phyloP scores from a whole-genome alignment of 352 stramenopile species.

The Aphanomyces invadans region DNA sequence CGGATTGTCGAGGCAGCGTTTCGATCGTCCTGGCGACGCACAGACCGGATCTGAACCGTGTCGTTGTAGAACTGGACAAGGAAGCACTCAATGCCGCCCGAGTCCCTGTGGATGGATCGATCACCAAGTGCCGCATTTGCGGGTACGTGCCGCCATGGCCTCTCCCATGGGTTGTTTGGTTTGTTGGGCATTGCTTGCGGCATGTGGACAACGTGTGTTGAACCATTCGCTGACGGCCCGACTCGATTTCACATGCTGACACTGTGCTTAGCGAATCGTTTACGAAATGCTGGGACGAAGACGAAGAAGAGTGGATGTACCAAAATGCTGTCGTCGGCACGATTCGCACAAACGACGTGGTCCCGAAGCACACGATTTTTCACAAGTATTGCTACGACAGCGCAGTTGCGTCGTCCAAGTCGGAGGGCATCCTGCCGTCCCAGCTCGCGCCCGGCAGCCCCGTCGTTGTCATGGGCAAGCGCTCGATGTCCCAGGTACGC shows the following conservation, averaged over 20 bases:
- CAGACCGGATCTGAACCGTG: too few relatives aligned
- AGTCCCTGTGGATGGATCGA: slow-evolving; percentile 70
- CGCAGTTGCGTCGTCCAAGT: slow-evolving; percentile 71
- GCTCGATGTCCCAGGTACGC: background rate
- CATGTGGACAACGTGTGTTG: background rate
- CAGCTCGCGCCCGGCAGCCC: slow-evolving; percentile 20
- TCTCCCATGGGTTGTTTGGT: too few relatives aligned
- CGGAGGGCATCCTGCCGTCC: slow-evolving; percentile 27
- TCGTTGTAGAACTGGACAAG: slow-evolving; percentile 44
- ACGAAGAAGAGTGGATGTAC: slow-evolving; percentile 88
- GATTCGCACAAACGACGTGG: slow-evolving; percentile 41
- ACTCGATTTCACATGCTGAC: background rate
- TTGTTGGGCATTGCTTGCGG: too few relatives aligned
- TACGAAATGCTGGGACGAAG: slow-evolving; percentile 77
- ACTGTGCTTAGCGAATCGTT: slow-evolving; percentile 51
- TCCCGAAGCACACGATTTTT: slow-evolving; percentile 66
- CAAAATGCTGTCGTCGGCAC: slow-evolving; percentile 74
- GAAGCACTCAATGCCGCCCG: slow-evolving; percentile 53
- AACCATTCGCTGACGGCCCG: background rate
- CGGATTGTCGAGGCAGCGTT: too few relatives aligned
- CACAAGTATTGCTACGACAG: slow-evolving; percentile 87
- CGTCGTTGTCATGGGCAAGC: background rate
- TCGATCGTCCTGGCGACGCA: too few relatives aligned
- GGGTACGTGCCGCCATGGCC: slow-evolving; percentile 42
- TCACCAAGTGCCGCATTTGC: slow-evolving; percentile 79